Evolutionary conservation across 2,329 filamentous ascomycete species (phyloP), one percentile per base, ranked within the genome.

Genomic region (Blastomyces percursus): DNA sequence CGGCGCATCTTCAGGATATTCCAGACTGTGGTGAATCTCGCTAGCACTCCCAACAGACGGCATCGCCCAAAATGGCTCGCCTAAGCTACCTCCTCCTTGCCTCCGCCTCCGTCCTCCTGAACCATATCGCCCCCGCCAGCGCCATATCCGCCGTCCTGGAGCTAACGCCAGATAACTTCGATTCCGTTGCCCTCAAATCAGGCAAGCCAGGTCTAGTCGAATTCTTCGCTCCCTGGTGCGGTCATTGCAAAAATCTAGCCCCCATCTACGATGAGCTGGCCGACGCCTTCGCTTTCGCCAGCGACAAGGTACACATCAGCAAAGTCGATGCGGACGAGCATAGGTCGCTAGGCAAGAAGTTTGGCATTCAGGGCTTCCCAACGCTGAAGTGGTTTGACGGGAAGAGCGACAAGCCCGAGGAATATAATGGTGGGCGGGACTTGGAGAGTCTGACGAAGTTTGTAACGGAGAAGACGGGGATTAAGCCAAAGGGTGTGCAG

Each of bases 161-260:
- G 76, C 87, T 99, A 65, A 86, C 89, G 64, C 91, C 93, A 62
- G 80, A 81, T 71, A 99, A 96, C 81, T 99, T 99, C 76, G 93
- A 97, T 80, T 80, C 87, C 57, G 82, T 96, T 62, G 91, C 96
- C 67, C 82, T 96, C 64, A 86, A 95, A 75, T 93, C 90, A 55
- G 91, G 91, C 77, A 97, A 96, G 81, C 93, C 94, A 52, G 92
- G 94, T 0, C 86, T 99, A 32, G 91, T 97, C 70, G 92, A 97
- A 77, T 99, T 99, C 84, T 97, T 96, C 74, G 94, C 94, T 42
- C 92, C 93, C 30, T 99, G 94, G 94, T 99, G 94, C 73, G 95
- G 94, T 40, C 94, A 99, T 83, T 99, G 94, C 90, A 97, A 97
- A 84, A 96, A 81, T 72, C 88, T 99, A 42, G 94, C 94, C 19